A percentile compares a stretch with the other conserved stretches of the same genome.
These are phyloP conservation scores for Colletotrichum truncatum DNA, from an alignment of 2,329 filamentous ascomycete genomes.

Conservation along the genomic window DNA sequence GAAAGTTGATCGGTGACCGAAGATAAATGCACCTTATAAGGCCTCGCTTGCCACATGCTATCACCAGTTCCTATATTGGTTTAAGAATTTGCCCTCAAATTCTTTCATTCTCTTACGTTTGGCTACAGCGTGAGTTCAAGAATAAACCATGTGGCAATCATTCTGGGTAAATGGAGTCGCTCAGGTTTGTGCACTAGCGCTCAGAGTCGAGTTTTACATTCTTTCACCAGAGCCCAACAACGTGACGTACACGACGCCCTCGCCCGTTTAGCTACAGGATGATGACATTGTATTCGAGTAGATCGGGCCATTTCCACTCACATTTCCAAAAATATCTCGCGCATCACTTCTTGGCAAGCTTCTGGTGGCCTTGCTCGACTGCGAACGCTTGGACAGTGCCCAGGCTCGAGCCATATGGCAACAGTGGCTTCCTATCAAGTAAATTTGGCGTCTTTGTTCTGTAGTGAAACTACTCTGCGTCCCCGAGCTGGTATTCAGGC, in stretches of 20 bases:
- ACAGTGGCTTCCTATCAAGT: background rate
- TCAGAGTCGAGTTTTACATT: too few species aligned
- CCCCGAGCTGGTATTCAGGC: background rate
- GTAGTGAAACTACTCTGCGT: background rate
- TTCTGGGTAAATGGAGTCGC: background rate
- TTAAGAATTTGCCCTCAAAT: too few species aligned
- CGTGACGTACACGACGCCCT: background rate
- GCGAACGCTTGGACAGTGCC: slow-evolving; percentile 24
- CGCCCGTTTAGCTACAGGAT: background rate
- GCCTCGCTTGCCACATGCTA: too few species aligned
- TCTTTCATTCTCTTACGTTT: too few species aligned
- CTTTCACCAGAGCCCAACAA: too few species aligned
- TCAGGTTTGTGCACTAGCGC: background rate
- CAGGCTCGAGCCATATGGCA: background rate
- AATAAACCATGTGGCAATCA: background rate
- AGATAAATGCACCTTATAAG: too few species aligned
- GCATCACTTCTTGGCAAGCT: background rate
- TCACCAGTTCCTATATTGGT: too few species aligned
- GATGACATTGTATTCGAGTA: background rate
- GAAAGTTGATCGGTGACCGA: background rate
- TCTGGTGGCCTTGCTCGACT: background rate
- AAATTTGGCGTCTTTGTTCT: background rate
- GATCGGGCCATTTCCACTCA: background rate
- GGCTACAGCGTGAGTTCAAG: too few species aligned
- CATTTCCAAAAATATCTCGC: background rate